Evolutionary conservation across 2,329 filamentous ascomycete genomes (phyloP).

Genomic region (Penicillium hesseltinei): DNA sequence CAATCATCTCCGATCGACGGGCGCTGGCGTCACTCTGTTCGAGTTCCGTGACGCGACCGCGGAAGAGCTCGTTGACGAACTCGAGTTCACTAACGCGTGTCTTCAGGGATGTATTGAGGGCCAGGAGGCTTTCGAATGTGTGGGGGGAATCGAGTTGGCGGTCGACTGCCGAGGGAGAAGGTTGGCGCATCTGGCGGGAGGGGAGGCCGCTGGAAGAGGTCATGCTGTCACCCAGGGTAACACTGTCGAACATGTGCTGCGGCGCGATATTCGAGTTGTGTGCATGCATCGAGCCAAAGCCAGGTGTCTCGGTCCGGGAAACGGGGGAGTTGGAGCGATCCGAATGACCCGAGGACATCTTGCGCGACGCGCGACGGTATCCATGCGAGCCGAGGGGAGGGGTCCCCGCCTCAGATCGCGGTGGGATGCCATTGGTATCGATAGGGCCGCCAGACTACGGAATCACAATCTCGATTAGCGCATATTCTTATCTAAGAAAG

Average conservation of each 20-base stretch:
- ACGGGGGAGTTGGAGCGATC: slow-evolving; percentile 76
- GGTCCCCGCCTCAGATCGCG: slow-evolving; percentile 56
- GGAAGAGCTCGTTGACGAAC: slow-evolving; percentile 83
- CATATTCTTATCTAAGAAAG: slow-evolving; percentile 24
- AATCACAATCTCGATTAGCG: slow-evolving; percentile 24
- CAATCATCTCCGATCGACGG: slow-evolving; percentile 57
- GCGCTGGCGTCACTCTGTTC: slow-evolving; percentile 73
- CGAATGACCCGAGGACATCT: slow-evolving; percentile 67
- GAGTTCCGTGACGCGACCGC: slow-evolving; percentile 70
- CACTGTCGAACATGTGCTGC: slow-evolving; percentile 75
- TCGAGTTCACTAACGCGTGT: slow-evolving; percentile 94
- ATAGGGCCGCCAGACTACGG: slow-evolving; percentile 43
- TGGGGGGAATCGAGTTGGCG: slow-evolving; percentile 69
- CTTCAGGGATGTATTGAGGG: slow-evolving; percentile 82
- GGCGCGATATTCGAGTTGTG: slow-evolving; percentile 66
- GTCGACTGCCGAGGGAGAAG: slow-evolving; percentile 60
- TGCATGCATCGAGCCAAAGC: slow-evolving; percentile 55
- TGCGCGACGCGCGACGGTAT: slow-evolving; percentile 67
- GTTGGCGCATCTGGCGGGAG: slow-evolving; percentile 53
- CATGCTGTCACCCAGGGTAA: slow-evolving; percentile 66
- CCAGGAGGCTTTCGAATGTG: slow-evolving; percentile 75
- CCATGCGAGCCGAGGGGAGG: slow-evolving; percentile 56
- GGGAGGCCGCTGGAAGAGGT: slow-evolving; percentile 53
- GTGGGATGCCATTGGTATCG: slow-evolving; percentile 59
- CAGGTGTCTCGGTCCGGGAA: slow-evolving; percentile 75